Conservation (phyloP, 129 eudicot species). For the Sambucus nigra region DNA sequence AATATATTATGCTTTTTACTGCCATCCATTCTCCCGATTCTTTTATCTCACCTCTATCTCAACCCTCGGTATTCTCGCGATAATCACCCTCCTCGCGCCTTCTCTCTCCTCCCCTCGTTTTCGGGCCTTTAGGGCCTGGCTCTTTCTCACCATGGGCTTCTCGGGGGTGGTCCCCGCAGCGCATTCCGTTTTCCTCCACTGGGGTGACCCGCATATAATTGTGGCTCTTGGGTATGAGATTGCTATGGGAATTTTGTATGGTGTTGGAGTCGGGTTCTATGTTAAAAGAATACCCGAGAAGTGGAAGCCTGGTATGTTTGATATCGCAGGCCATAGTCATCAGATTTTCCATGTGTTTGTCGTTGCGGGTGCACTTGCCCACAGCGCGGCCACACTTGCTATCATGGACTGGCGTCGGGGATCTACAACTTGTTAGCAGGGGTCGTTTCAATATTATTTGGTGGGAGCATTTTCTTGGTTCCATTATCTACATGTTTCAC, state of each 20-base stretch:
- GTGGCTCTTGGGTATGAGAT: constrained; percentile 61
- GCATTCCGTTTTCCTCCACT: constrained; percentile 52
- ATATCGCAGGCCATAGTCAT: constrained; percentile 90
- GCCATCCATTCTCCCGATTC: constrained; percentile 53
- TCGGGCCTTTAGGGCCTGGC: constrained; percentile 57
- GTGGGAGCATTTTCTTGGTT: too few relatives aligned
- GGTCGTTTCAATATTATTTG: too few relatives aligned
- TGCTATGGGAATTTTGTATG: constrained; percentile 56
- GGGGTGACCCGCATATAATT: constrained; percentile 38
- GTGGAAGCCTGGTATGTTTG: constrained; percentile 87
- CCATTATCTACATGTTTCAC: too few relatives aligned
- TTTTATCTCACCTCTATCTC: constrained; percentile 72
- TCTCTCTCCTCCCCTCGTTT: constrained; percentile 55
- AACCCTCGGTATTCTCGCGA: constrained; percentile 43
- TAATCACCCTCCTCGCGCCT: constrained; percentile 70
- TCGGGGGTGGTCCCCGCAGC: constrained; percentile 79
- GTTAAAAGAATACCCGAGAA: constrained; percentile 74
- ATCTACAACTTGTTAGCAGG: constrained; percentile 28
- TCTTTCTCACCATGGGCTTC: constrained; percentile 85
- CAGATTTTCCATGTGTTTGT: constrained; percentile 89
- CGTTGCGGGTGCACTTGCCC: constrained; percentile 82
- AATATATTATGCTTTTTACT: constrained; percentile 59
- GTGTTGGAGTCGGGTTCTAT: constrained; percentile 58
- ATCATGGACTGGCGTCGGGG: constrained; percentile 70
- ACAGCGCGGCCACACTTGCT: constrained; percentile 59